A percentile compares a stretch with the other conserved stretches of the same genome.
Conservation (phyloP, 176 grass and related monocot species). For the Oryza punctata region DNA sequence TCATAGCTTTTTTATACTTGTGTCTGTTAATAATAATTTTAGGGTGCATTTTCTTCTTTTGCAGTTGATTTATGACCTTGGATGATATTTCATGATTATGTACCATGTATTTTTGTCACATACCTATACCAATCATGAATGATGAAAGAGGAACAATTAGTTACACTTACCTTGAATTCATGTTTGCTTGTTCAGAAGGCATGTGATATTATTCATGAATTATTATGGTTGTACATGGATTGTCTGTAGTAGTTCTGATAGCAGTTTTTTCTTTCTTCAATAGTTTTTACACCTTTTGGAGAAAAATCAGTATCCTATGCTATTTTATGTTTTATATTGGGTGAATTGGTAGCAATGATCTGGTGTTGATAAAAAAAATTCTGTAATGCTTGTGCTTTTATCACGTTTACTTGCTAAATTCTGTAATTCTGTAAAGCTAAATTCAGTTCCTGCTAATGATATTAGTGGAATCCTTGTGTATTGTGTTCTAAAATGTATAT, state of each 20-base stretch:
- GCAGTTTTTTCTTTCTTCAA: not conserved
- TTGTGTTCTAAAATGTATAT: slow-evolving; percentile 10
- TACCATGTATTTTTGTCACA: not conserved
- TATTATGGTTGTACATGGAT: slow-evolving; percentile 2
- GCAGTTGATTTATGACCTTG: slow-evolving; percentile 2
- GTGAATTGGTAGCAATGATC: not conserved
- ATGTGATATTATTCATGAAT: not conserved
- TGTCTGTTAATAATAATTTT: slow-evolving; percentile 14
- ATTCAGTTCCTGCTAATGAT: not conserved
- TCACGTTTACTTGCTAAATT: not conserved
- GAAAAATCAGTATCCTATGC: not conserved
- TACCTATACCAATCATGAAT: not conserved
- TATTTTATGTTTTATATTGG: slow-evolving; percentile 30
- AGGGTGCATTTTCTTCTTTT: slow-evolving; percentile 8
- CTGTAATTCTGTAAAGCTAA: too few relatives aligned
- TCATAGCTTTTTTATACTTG: not conserved
- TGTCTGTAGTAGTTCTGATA: slow-evolving; percentile 7
- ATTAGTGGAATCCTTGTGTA: slow-evolving; percentile 1
- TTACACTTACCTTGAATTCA: slow-evolving; percentile 1
- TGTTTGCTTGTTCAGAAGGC: not conserved
- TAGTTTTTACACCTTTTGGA: not conserved
- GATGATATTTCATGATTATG: slow-evolving; percentile 19
- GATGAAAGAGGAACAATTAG: not conserved
- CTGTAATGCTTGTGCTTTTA: not conserved
- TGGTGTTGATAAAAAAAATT: not conserved